Percentiles rank a stretch among this genome's conserved stretches.
Evolutionary conservation across 805 yeast genomes (phyloP).

Genomic region (Wickerhamomyces bisporus): DNA sequence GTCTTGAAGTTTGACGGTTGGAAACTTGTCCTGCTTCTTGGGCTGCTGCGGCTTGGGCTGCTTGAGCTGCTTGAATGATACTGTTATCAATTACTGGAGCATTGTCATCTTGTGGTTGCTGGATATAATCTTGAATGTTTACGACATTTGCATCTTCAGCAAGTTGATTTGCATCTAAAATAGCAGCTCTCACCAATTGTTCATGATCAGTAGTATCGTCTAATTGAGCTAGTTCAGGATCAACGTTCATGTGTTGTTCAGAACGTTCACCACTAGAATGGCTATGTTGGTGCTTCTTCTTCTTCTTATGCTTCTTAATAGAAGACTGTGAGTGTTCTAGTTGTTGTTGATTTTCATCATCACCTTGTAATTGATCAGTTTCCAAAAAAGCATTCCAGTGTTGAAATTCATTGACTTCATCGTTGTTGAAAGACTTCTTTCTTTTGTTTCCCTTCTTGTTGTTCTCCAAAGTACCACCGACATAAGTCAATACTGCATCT

Average conservation of each 20-base stretch:
- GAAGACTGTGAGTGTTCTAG: constrained; percentile 1
- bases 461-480: constrained; percentile 53
- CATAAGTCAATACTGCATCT: constrained; percentile 72
- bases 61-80: constrained; percentile 22
- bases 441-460: constrained; percentile 19
- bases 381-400: constrained; percentile 26
- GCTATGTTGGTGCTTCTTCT: no score
- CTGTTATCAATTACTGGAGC: constrained; percentile 16
- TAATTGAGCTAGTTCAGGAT: constrained; percentile 51
- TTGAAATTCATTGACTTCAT: constrained; percentile 22
- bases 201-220: constrained; percentile 50
- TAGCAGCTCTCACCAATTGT: constrained; percentile 64
- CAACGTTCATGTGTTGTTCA: constrained; percentile 36
- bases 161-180: constrained; percentile 61
- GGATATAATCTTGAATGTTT: constrained; percentile 27
- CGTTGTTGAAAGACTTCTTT: constrained; percentile 16
- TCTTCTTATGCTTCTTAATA: constrained; percentile 9
- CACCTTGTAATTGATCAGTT: constrained; percentile 21
- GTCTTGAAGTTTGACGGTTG: neutral
- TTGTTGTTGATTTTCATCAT: constrained; percentile 11
- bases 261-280: no score
- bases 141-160: constrained; percentile 40
- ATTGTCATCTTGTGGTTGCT: constrained; percentile 19
- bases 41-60: constrained; percentile 22
- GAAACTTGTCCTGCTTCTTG: constrained; percentile 12